Percentiles rank a stretch among this genome's conserved stretches.
phyloP scores from a whole-genome alignment of 2,329 filamentous ascomycete species.

The Colletotrichum sp. region DNA sequence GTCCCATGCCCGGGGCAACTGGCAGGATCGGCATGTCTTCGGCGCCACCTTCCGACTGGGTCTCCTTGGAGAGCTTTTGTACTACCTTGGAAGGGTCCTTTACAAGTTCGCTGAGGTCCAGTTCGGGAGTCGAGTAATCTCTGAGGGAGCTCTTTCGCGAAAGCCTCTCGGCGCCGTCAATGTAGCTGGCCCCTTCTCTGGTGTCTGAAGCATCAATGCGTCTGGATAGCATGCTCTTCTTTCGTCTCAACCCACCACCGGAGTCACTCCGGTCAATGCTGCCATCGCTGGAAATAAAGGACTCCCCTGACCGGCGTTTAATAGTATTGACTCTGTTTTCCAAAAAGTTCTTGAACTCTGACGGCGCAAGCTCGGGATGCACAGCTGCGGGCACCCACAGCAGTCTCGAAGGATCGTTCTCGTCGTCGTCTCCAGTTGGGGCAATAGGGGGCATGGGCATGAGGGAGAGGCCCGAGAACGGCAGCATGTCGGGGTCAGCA shows the following conservation, averaged over 20 bases:
- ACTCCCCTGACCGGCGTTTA: conserved; percentile 80
- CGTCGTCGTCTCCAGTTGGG: conserved; percentile 76
- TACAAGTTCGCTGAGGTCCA: conserved; percentile 82
- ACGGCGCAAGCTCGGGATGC: conserved; percentile 92
- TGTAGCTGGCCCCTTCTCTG: conserved; percentile 66
- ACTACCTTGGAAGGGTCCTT: conserved; percentile 78
- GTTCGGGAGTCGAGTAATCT: conserved; percentile 57
- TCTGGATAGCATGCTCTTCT: conserved; percentile 94
- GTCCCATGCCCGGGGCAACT: conserved; percentile 74
- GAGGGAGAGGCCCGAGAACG: conserved; percentile 67
- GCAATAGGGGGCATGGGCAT: conserved; percentile 76
- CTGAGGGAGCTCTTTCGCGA: conserved; percentile 73
- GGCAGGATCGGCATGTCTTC: conserved; percentile 90
- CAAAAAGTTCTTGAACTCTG: conserved; percentile 95
- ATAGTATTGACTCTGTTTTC: conserved; percentile 93
- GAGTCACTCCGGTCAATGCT: conserved; percentile 57
- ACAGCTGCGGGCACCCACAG: conserved; percentile 96
- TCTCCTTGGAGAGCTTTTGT: conserved; percentile 68
- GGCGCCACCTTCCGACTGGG: conserved; percentile 47
- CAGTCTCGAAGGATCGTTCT: conserved; percentile 85
- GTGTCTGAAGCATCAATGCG: conserved; percentile 80
- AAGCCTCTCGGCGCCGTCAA: conserved; percentile 82
- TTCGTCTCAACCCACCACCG: conserved; percentile 71
- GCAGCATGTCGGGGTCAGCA: conserved; percentile 76
- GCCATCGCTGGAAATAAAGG: conserved; percentile 61